These are phyloP conservation scores for Hemisphaericaspora xylofermentans DNA, from an alignment of 1,139 yeast species.

Conservation along the genomic window DNA sequence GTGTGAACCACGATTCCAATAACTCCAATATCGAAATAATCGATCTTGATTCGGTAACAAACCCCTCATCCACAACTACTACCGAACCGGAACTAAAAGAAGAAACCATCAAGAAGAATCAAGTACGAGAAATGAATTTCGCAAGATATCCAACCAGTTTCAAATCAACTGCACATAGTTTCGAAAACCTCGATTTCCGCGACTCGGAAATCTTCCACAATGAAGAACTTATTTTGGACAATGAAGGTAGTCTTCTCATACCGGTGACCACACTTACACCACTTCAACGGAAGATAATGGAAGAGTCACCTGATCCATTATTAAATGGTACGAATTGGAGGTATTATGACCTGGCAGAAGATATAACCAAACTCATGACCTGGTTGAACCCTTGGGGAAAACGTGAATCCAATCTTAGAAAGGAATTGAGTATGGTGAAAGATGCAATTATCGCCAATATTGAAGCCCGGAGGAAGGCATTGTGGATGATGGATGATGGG, in stretches of 20 bases:
- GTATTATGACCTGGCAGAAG: conserved; percentile 61
- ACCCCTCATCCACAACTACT: neutral
- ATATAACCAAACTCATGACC: conserved; percentile 52
- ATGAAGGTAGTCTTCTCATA: conserved; percentile 42
- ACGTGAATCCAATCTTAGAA: conserved; percentile 66
- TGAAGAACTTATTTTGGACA: conserved; percentile 30
- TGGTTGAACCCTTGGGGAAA: conserved; percentile 80
- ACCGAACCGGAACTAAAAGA: neutral
- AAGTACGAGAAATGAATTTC: conserved; percentile 20
- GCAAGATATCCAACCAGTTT: conserved; percentile 19
- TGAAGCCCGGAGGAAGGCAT: conserved; percentile 56
- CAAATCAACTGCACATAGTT: conserved; percentile 18
- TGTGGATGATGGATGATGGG: conserved; percentile 32
- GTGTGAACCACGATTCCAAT: neutral
- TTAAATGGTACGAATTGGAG: conserved; percentile 63
- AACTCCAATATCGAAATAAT: neutral
- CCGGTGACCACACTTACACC: conserved; percentile 25
- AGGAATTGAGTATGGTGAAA: conserved; percentile 57
- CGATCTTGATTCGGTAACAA: neutral
- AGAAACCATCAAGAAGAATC: conserved; percentile 5
- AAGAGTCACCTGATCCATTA: conserved; percentile 61
- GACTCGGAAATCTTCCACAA: conserved; percentile 17
- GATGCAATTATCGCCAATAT: conserved; percentile 59
- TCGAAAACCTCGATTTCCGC: conserved; percentile 20
- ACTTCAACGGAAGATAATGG: conserved; percentile 65